Conservation (phyloP, 2,329 filamentous ascomycete species). For the Aspergillus sclerotialis region DNA sequence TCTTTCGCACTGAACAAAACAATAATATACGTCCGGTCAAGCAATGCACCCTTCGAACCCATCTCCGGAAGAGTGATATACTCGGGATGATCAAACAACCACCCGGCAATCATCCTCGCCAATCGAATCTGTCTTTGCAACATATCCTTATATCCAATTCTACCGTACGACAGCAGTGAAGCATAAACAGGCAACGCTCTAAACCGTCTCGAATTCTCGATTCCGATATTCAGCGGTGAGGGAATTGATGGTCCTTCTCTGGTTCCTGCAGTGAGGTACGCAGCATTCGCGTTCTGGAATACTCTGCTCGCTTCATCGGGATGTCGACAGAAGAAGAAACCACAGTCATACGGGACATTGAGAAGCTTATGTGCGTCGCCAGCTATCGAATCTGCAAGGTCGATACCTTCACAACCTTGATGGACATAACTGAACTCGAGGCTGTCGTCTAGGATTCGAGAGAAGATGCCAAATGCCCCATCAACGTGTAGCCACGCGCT, state of each 20-base stretch:
- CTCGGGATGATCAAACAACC: slow-evolving; percentile 52
- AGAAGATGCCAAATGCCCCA: slow-evolving; percentile 83
- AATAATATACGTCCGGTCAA: slow-evolving; percentile 58
- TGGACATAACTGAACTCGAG: slow-evolving; percentile 51
- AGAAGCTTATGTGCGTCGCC: slow-evolving; percentile 87
- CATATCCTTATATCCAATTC: slow-evolving; percentile 60
- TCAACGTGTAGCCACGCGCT: slow-evolving; percentile 85
- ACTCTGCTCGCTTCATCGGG: slow-evolving; percentile 52
- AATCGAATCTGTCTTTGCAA: slow-evolving; percentile 66
- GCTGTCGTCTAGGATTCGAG: slow-evolving; percentile 53
- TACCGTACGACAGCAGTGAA: slow-evolving; percentile 67
- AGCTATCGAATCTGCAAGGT: slow-evolving; percentile 80
- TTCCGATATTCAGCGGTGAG: slow-evolving; percentile 78
- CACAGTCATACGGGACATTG: slow-evolving; percentile 90
- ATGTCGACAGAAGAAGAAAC: slow-evolving; percentile 75
- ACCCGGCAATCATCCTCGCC: slow-evolving; percentile 59
- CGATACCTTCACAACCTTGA: slow-evolving; percentile 54
- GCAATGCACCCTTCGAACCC: slow-evolving; percentile 28
- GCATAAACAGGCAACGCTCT: slow-evolving; percentile 85
- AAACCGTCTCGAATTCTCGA: slow-evolving; percentile 89
- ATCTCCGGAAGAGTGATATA: slow-evolving; percentile 60
- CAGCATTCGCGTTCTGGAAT: slow-evolving; percentile 79
- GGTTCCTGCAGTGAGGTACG: slow-evolving; percentile 55
- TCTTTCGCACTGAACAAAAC: slow-evolving; percentile 73
- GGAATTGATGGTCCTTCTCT: slow-evolving; percentile 46